A percentile compares a stretch with the other conserved stretches of the same genome.
These are phyloP conservation scores for Pseudopithomyces chartarum DNA, from an alignment of 2,329 filamentous ascomycete species.

Conservation along the genomic window DNA sequence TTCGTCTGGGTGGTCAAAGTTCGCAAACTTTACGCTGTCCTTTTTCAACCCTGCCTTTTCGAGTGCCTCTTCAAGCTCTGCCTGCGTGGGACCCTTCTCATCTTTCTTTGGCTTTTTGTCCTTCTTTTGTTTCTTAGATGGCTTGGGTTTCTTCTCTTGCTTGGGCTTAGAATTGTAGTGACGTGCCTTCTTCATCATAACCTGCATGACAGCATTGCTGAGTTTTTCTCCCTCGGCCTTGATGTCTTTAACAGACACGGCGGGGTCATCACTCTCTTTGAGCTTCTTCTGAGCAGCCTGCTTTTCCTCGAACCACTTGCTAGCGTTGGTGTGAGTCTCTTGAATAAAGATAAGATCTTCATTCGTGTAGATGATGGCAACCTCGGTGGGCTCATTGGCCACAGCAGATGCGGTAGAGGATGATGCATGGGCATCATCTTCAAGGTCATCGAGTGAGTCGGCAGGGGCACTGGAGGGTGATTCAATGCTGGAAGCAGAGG, in stretches of 20 bases:
- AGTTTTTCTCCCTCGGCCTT: constrained; percentile 71
- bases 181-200: constrained; percentile 65
- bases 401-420: constrained; percentile 40
- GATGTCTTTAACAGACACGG: constrained; percentile 71
- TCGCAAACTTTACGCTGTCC: constrained; percentile 30
- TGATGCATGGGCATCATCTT: constrained; percentile 62
- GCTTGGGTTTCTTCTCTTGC: constrained; percentile 36
- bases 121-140: constrained; percentile 32
- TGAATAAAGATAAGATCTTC: constrained; percentile 73
- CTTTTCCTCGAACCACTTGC: constrained; percentile 77
- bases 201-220: constrained; percentile 70
- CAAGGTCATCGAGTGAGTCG: constrained; percentile 69
- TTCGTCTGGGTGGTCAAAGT: constrained; percentile 23
- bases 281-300: constrained; percentile 73
- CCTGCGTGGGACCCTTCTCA: constrained; percentile 32
- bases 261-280: constrained; percentile 73
- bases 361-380: constrained; percentile 66
- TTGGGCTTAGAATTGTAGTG: constrained; percentile 47
- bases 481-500: constrained; percentile 49
- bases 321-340: constrained; percentile 64
- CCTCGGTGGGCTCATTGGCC: constrained; percentile 33
- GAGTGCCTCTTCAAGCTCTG: constrained; percentile 36
- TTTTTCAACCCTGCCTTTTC: constrained; percentile 37
- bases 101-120: constrained; percentile 38
- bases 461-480: constrained; percentile 54